Evolutionary conservation across 2,329 filamentous ascomycete species (phyloP).

Genomic region (Penicillium sp.): DNA sequence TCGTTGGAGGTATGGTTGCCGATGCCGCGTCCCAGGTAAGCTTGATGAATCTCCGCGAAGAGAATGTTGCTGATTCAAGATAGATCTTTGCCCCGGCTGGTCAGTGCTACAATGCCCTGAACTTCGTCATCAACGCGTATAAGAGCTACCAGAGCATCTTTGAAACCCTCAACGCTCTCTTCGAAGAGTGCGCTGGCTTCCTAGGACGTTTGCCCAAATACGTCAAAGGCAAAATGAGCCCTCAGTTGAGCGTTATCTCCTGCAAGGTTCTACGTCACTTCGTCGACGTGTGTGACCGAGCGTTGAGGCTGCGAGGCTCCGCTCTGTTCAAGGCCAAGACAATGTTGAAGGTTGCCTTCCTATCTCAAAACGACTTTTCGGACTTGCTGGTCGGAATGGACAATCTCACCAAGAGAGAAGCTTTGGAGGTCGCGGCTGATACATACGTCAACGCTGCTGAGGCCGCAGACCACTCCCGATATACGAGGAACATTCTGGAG

Average conservation of each 20-base stretch:
- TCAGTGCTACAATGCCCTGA: conserved; percentile 21
- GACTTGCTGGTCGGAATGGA: conserved; percentile 11
- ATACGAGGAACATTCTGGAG: neutral
- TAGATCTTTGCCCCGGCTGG: conserved; percentile 19
- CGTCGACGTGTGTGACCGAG: conserved; percentile 19
- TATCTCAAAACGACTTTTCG: conserved; percentile 17
- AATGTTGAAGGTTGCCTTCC: conserved; percentile 17
- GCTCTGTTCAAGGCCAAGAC: conserved; percentile 9
- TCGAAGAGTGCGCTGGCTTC: conserved; percentile 15
- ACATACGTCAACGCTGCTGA: neutral
- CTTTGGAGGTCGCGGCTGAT: neutral
- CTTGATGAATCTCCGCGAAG: neutral
- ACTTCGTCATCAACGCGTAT: conserved; percentile 19
- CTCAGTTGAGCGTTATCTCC: conserved; percentile 15
- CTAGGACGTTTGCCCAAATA: conserved; percentile 17
- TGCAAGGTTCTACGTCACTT: conserved; percentile 19
- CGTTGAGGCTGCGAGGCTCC: conserved; percentile 15
- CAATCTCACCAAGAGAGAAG: neutral
- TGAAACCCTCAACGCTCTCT: conserved; percentile 15
- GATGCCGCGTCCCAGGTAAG: neutral
- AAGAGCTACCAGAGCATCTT: conserved; percentile 20
- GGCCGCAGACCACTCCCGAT: neutral
- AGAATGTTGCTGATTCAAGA: neutral
- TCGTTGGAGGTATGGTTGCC: neutral
- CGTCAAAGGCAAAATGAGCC: conserved; percentile 14